phyloP scores from a whole-genome alignment of 257 asterid species.

The Przewalskia tangutica region DNA sequence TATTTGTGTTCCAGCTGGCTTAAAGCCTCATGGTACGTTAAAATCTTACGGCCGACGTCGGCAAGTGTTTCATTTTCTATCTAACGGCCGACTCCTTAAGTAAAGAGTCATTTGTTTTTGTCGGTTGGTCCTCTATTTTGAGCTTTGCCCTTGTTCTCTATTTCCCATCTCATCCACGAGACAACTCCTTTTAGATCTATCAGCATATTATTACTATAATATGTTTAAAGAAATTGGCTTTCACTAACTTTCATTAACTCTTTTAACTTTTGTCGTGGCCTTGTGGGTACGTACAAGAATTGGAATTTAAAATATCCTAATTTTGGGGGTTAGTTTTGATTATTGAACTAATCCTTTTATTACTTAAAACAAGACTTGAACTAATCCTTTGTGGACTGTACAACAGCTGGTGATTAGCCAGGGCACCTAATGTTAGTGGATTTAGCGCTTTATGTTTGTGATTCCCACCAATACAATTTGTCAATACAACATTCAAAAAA shows the following conservation, averaged over 20 bases:
- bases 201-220: neutral
- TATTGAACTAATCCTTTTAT: neutral
- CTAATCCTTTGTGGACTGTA: neutral
- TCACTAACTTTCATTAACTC: neutral
- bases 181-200: neutral
- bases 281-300: neutral
- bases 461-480: neutral
- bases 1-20: too few species aligned
- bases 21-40: too few species aligned
- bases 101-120: neutral
- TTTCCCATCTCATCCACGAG: neutral
- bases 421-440: neutral
- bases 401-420: neutral
- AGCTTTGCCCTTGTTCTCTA: neutral
- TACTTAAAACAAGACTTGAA: neutral
- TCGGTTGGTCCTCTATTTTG: neutral
- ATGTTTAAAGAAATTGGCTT: neutral
- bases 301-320: neutral
- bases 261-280: neutral
- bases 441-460: neutral
- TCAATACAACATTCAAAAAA: neutral
- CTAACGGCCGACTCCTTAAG: neutral
- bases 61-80: neutral
- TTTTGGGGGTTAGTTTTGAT: slow-evolving; percentile 1
- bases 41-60: neutral